These are phyloP conservation scores for Oryza punctata DNA, from an alignment of 176 grass and related monocot genomes.

Conservation along the genomic window DNA sequence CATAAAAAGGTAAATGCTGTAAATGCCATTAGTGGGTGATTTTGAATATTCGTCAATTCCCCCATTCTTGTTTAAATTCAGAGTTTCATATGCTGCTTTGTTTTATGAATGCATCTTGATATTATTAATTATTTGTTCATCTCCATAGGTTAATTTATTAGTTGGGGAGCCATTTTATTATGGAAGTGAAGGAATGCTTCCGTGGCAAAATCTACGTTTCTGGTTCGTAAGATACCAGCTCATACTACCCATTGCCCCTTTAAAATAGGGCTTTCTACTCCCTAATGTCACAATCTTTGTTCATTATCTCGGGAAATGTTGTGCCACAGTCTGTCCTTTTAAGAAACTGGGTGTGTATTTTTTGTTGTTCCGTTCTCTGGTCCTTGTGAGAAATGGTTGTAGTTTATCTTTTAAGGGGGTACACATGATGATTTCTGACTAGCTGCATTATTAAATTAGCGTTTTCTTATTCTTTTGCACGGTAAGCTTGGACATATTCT, in stretches of 20 bases:
- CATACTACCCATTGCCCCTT: neutral
- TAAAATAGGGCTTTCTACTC: neutral
- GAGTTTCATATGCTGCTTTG: constrained; percentile 14
- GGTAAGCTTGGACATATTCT: neutral
- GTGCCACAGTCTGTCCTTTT: neutral
- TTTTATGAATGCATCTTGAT: constrained; percentile 4
- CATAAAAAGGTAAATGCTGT: constrained; percentile 64
- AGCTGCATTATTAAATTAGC: neutral
- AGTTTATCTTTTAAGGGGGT: neutral
- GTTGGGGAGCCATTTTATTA: constrained; percentile 86
- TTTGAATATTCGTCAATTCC: neutral
- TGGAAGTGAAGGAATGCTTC: constrained; percentile 82
- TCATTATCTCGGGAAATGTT: neutral
- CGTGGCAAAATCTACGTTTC: constrained; percentile 93
- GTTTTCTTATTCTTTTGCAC: neutral
- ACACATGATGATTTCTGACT: neutral
- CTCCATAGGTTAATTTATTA: constrained; percentile 66
- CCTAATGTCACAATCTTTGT: neutral
- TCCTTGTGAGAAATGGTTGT: neutral
- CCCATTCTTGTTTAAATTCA: constrained; percentile 1
- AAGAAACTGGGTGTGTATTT: neutral
- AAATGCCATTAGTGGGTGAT: neutral
- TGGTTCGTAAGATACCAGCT: constrained; percentile 64
- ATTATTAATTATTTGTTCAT: constrained; percentile 29
- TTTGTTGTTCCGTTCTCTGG: neutral